Percentiles rank a stretch among this genome's conserved stretches.
Conservation (phyloP, 345 rosid genomes). For the Psidium friedrichsthalianum region DNA sequence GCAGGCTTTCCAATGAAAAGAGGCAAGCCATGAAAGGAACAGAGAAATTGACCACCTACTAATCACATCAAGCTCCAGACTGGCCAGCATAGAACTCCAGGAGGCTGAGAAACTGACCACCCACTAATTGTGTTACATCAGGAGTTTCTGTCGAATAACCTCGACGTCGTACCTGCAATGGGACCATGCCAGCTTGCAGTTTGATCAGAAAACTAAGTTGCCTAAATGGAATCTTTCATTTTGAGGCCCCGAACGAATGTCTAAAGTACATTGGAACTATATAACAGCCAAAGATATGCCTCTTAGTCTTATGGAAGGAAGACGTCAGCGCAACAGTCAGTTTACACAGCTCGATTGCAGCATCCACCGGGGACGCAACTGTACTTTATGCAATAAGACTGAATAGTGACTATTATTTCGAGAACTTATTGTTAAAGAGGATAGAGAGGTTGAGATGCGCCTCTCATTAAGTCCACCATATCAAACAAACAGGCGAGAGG, state of each 20-base stretch:
- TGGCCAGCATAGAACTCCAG: neutral
- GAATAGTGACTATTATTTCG: neutral
- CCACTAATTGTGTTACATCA: neutral
- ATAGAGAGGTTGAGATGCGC: neutral
- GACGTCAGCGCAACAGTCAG: neutral
- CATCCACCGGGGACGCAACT: neutral
- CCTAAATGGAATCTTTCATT: neutral
- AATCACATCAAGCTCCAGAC: neutral
- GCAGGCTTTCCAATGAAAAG: neutral
- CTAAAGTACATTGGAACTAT: neutral
- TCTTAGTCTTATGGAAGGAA: neutral
- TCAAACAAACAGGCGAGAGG: neutral
- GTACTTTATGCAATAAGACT: neutral
- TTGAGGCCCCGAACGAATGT: neutral
- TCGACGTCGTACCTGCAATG: neutral
- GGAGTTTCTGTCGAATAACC: neutral
- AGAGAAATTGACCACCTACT: neutral
- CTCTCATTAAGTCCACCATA: neutral
- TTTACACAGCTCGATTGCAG: neutral
- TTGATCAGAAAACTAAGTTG: neutral
- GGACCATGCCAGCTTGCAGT: neutral
- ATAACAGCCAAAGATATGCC: neutral
- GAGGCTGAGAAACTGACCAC: neutral
- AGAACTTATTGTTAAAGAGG: neutral
- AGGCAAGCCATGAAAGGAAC: neutral